Conservation (phyloP, 2,329 filamentous ascomycete genomes). For the Grosmannia clavigera region DNA sequence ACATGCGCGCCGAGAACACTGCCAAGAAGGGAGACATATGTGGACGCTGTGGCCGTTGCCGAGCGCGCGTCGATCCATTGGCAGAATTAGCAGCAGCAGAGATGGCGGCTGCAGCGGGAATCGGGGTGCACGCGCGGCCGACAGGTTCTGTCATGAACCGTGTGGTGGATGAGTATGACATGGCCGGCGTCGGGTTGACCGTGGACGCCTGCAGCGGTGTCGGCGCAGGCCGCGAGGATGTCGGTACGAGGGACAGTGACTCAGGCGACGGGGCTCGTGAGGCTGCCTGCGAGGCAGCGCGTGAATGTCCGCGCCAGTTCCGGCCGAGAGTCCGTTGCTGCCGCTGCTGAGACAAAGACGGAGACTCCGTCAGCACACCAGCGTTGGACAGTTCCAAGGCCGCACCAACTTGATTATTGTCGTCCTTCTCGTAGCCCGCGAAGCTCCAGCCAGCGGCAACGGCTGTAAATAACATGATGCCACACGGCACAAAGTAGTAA, state of each 20-base stretch:
- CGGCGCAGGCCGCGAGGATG: not conserved
- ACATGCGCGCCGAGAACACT: slow-evolving; percentile 35
- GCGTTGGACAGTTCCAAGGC: not conserved
- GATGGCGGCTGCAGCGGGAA: not conserved
- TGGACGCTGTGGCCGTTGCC: not conserved
- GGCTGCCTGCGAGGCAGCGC: not conserved
- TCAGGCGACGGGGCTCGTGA: not conserved
- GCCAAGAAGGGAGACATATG: slow-evolving; percentile 19
- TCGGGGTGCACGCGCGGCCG: not conserved
- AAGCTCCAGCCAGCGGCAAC: slow-evolving; percentile 54
- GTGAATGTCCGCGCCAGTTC: not conserved
- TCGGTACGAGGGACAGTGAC: not conserved
- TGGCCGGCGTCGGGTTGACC: slow-evolving; percentile 6
- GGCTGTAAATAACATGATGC: slow-evolving; percentile 43
- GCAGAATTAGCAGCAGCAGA: not conserved
- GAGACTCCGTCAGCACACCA: not conserved
- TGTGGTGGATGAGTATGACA: not conserved
- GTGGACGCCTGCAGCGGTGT: slow-evolving; percentile 9
- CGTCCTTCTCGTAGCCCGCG: slow-evolving; percentile 54
- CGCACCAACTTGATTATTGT: slow-evolving; percentile 6
- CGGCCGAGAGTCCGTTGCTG: no score
- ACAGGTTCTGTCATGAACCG: not conserved
- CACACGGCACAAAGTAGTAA: slow-evolving; percentile 59
- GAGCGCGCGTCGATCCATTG: not conserved
- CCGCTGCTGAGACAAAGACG: not conserved